phyloP scores from a whole-genome alignment of 1,284 basidiomycete genomes.

The Rhizoctonia solani region DNA sequence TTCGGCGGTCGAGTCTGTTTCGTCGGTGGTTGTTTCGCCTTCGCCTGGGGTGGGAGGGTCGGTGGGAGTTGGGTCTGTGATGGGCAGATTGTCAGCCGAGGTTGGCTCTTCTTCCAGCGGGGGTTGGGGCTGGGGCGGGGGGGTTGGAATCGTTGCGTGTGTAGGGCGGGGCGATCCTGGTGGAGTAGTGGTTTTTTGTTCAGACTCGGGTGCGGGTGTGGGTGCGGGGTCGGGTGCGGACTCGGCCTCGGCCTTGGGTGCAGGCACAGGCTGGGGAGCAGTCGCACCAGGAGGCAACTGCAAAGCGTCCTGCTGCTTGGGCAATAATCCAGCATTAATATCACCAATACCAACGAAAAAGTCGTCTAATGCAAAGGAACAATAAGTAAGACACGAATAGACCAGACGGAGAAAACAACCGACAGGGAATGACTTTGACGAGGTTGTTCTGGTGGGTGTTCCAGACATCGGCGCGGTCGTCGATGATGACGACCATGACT shows the following conservation, averaged over 20 bases:
- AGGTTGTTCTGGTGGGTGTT: slow-evolving; percentile 90
- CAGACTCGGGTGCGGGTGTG: slow-evolving; percentile 12
- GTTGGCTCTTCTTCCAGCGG: slow-evolving; percentile 1
- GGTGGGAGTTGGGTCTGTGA: slow-evolving; percentile 10
- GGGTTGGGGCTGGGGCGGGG: neutral
- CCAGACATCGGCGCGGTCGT: slow-evolving; percentile 98
- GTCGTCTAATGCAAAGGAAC: slow-evolving; percentile 68
- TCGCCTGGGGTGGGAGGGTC: neutral
- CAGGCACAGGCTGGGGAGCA: slow-evolving; percentile 51
- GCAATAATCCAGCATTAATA: slow-evolving; percentile 93
- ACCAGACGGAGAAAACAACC: slow-evolving; percentile 48
- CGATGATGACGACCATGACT: slow-evolving; percentile 99
- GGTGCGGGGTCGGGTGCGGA: slow-evolving; percentile 44
- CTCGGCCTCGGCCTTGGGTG: slow-evolving; percentile 45
- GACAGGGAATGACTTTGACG: slow-evolving; percentile 94
- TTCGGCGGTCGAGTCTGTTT: neutral
- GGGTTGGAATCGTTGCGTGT: neutral
- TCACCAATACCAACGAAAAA: slow-evolving; percentile 99
- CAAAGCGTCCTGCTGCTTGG: slow-evolving; percentile 53
- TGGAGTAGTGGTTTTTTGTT: slow-evolving; percentile 19
- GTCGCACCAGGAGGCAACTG: slow-evolving; percentile 47
- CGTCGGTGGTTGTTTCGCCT: slow-evolving; percentile 1
- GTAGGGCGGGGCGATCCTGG: neutral
- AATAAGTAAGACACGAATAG: slow-evolving; percentile 1
- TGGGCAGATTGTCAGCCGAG: neutral